phyloP scores from a whole-genome alignment of 768 basidiomycete genomes.

The Amanita brunnescens region DNA sequence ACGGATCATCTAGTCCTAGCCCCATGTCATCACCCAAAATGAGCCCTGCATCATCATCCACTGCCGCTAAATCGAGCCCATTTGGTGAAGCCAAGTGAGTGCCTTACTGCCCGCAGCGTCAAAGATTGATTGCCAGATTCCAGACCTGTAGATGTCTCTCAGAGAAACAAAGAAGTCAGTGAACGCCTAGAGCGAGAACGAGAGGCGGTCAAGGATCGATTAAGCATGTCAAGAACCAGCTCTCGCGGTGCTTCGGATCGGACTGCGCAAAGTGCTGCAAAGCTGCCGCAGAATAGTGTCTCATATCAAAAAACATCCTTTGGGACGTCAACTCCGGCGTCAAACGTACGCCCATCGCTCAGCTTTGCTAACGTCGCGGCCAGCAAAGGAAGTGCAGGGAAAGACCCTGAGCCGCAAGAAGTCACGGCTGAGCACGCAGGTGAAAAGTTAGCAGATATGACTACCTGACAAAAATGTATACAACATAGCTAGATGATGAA shows the following conservation, averaged over 20 bases:
- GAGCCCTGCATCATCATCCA: slow-evolving; percentile 31
- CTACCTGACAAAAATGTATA: background rate
- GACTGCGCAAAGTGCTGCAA: slow-evolving; percentile 23
- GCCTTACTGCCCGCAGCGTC: background rate
- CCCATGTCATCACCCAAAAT: slow-evolving; percentile 78
- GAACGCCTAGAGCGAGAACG: slow-evolving; percentile 65
- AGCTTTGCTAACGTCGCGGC: slow-evolving; percentile 79
- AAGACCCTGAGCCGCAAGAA: background rate
- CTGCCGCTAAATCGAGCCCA: slow-evolving; percentile 52
- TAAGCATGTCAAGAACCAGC: slow-evolving; percentile 44
- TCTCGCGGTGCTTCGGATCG: slow-evolving; percentile 42
- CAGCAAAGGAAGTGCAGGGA: background rate
- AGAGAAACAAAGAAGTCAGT: slow-evolving; percentile 66
- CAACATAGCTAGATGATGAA: background rate
- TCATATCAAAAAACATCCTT: slow-evolving; percentile 15
- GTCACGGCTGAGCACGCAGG: slow-evolving; percentile 11
- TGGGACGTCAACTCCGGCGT: slow-evolving; percentile 25
- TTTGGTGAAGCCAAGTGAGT: slow-evolving; percentile 81
- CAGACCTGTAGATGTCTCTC: slow-evolving; percentile 79
- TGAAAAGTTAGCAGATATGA: slow-evolving; percentile 11
- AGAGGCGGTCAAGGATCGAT: slow-evolving; percentile 44
- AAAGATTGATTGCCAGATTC: background rate
- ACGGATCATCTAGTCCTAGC: slow-evolving; percentile 57
- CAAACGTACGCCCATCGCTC: slow-evolving; percentile 60
- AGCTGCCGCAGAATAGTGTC: slow-evolving; percentile 15